A percentile compares a stretch with the other conserved stretches of the same genome.
Evolutionary conservation across 805 yeast genomes (phyloP).

Genomic region (Cyberlindnera petersonii): DNA sequence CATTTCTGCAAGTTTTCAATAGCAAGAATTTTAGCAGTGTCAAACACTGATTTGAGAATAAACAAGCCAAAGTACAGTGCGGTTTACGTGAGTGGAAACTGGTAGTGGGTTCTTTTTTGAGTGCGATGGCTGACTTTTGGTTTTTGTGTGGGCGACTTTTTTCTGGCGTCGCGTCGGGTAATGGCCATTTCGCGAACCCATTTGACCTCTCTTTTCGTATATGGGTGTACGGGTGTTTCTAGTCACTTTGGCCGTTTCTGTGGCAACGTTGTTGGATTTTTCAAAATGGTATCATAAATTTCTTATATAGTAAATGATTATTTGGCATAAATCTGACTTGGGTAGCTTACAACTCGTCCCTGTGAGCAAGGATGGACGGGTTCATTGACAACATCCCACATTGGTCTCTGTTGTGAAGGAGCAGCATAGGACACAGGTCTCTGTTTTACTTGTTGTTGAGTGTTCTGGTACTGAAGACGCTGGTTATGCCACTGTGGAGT

Average conservation of each 20-base stretch:
- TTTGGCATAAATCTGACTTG: background rate
- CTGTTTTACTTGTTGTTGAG: background rate
- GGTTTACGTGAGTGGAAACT: background rate
- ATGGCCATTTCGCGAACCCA: no score
- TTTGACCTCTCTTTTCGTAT: no score
- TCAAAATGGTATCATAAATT: background rate
- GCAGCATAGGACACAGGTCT: background rate
- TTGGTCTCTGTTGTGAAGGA: background rate
- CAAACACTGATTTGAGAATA: background rate
- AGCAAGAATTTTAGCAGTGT: constrained; percentile 2
- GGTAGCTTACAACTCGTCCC: background rate
- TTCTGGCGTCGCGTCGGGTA: constrained; percentile 1
- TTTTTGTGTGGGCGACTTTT: constrained; percentile 5
- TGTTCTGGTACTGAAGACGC: background rate
- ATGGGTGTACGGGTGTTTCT: constrained; percentile 1
- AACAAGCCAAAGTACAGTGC: background rate
- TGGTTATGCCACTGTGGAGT: background rate
- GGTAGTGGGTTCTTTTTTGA: background rate
- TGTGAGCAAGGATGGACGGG: no score
- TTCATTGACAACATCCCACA: constrained; percentile 1
- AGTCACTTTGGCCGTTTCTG: background rate
- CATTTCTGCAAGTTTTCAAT: constrained; percentile 13
- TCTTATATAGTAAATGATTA: background rate
- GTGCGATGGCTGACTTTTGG: constrained; percentile 3
- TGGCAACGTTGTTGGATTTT: background rate